Conservation (phyloP, 2,329 filamentous ascomycete species). For the Dothideomycetidae sp. region DNA sequence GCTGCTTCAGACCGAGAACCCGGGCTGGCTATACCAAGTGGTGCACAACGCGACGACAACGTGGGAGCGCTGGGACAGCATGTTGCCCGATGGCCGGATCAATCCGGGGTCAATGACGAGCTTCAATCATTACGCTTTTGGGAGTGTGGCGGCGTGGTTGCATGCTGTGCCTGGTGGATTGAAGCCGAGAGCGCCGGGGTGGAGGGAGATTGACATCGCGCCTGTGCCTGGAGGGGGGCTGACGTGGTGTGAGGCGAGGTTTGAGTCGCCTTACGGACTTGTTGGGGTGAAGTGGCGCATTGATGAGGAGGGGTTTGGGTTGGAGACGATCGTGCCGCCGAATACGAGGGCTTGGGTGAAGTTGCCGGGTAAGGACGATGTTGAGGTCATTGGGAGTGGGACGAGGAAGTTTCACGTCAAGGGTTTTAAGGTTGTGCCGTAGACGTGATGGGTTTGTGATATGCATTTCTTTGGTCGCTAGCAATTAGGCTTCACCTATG, state of each 20-base stretch:
- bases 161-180: constrained; percentile 32
- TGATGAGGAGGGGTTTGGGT: constrained; percentile 9
- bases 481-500: too few species aligned
- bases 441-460: too few species aligned
- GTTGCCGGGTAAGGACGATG: constrained; percentile 7
- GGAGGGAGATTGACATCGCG: constrained; percentile 25
- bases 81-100: constrained; percentile 30
- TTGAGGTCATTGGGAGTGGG: constrained; percentile 1
- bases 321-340: constrained; percentile 5
- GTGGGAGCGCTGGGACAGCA: constrained; percentile 39
- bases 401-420: background rate
- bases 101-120: constrained; percentile 37
- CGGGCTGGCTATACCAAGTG: constrained; percentile 37
- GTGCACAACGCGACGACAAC: constrained; percentile 34
- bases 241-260: constrained; percentile 18
- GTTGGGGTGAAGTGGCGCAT: constrained; percentile 18
- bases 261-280: constrained; percentile 21
- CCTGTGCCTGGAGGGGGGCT: constrained; percentile 23
- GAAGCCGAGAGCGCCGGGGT: constrained; percentile 27
- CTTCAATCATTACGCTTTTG: constrained; percentile 39
- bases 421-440: too few species aligned
- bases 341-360: constrained; percentile 8
- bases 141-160: constrained; percentile 35
- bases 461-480: too few species aligned
- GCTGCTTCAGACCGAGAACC: constrained; percentile 32